Evolutionary conservation across 2,329 filamentous ascomycete genomes (phyloP).

Genomic region (Talaromyces sp.): DNA sequence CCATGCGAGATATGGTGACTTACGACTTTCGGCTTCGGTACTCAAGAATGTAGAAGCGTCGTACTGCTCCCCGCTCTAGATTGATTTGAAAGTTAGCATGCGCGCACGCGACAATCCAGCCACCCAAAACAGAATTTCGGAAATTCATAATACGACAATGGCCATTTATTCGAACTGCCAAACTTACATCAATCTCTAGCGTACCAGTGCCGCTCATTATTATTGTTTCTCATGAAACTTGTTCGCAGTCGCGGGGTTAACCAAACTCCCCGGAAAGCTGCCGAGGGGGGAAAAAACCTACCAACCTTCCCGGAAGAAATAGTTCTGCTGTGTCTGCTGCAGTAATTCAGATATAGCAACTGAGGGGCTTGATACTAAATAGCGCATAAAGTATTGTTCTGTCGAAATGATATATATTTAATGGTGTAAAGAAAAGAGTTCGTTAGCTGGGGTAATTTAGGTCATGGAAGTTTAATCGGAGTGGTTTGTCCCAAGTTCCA

Average conservation of each 20-base stretch:
- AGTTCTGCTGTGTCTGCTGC: background rate
- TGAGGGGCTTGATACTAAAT: too few relatives aligned
- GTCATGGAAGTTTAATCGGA: too few relatives aligned
- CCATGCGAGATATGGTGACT: background rate
- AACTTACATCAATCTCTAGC: constrained; percentile 14
- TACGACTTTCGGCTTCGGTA: constrained; percentile 4
- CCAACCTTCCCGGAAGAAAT: background rate
- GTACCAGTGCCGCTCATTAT: constrained; percentile 11
- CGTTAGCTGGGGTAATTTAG: too few relatives aligned
- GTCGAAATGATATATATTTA: too few relatives aligned
- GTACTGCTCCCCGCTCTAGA: constrained; percentile 13
- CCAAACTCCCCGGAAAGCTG: background rate
- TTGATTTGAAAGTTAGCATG: background rate
- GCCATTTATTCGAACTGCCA: background rate
- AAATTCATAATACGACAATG: background rate
- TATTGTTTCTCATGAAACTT: background rate
- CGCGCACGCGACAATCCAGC: background rate
- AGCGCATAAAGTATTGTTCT: too few relatives aligned
- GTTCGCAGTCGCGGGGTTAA: background rate
- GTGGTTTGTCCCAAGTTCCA: background rate
- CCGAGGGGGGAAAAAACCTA: background rate
- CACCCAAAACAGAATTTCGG: background rate
- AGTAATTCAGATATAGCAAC: too few relatives aligned
- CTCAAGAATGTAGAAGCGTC: constrained; percentile 9
- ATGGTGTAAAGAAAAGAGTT: too few relatives aligned